Evolutionary conservation across 768 basidiomycete species (phyloP), one percentile per base, ranked within the genome.

Genomic region (Pholiota molesta): DNA sequence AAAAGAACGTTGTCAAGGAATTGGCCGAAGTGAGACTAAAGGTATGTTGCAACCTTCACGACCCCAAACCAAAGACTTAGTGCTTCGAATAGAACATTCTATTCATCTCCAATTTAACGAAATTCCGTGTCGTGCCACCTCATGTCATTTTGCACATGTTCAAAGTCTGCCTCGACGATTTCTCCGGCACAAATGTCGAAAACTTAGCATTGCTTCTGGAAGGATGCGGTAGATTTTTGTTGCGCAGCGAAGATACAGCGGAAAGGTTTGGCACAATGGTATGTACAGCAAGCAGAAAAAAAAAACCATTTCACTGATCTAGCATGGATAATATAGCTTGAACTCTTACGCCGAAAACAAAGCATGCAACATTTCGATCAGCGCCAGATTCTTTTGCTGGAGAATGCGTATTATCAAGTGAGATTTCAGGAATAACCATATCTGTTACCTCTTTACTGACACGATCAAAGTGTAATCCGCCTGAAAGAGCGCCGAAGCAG

Each of bases 341-440:
- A 99, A 68, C 79, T 97, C 29, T 94, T 98, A 93, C 85, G 91
- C 61, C 86, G 97, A 47, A 99, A 99, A 78, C 95, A 97, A 81
- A 90, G 83, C 58, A 84, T 95, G 79, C 89, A 94, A 65, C 95
- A 98, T 71, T 86, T 99, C 35, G 97, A 99, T 74, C 90, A 94
- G 70, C 82, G 95, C 17, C 94, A 99, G 70, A 78, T 89, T 6
- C 82, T 98, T 16, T 77, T 98, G 63, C 83, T 99, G 31, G 97
- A 99, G 74, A 99, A 99, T 73, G 97, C 97, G 0, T 99, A 97
- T 73, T 99, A 99, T 73, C 95, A 95, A 84, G 95, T 94, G 52
- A 52, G 74, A 64, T 10, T 9, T 11, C 16, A 21, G 52, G 5
- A 6, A 9, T 51, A 16, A 28, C 16, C 13, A 16, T 16, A 52